A percentile compares a stretch with the other conserved stretches of the same genome.
phyloP scores from a whole-genome alignment of 768 basidiomycete species.

The Termitomyces sp. region DNA sequence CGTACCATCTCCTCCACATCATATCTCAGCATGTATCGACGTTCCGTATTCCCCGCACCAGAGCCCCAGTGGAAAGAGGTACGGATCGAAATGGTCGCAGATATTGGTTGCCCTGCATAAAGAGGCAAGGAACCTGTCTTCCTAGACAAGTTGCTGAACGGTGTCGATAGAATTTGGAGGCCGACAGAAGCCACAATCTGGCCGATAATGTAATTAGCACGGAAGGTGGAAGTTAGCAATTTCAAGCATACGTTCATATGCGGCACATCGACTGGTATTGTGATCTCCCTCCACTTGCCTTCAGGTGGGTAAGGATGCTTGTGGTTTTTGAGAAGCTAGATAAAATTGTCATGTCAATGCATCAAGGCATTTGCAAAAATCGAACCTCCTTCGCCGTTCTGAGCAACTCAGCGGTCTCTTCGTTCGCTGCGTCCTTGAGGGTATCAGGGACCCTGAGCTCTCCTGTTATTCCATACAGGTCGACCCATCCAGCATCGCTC shows the following conservation, averaged over 20 bases:
- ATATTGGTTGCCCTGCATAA: conserved; percentile 88
- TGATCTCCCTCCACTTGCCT: conserved; percentile 66
- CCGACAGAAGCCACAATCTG: conserved; percentile 65
- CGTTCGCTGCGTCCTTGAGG: conserved; percentile 23
- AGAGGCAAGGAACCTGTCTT: conserved; percentile 31
- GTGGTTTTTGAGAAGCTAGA: conserved; percentile 37
- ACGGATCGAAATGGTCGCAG: conserved; percentile 55
- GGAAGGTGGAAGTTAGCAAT: not conserved
- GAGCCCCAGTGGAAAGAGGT: conserved; percentile 79
- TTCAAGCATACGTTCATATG: conserved; percentile 59
- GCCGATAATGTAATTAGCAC: conserved; percentile 1
- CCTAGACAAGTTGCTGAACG: conserved; percentile 28
- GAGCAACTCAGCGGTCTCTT: conserved; percentile 23
- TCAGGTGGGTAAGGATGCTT: conserved; percentile 31
- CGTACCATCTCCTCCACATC: conserved; percentile 77
- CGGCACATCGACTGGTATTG: conserved; percentile 84
- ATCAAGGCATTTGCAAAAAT: not conserved
- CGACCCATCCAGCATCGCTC: conserved; percentile 59
- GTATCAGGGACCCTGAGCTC: conserved; percentile 53
- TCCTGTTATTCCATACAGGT: conserved; percentile 64
- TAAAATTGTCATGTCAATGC: not conserved
- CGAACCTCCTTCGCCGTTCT: conserved; percentile 26
- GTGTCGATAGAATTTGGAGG: conserved; percentile 41
- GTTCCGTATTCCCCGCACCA: conserved; percentile 30
- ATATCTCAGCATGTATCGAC: conserved; percentile 59